Percentiles rank a stretch among this genome's conserved stretches.
Conservation (phyloP, 2,329 filamentous ascomycete species). For the Penicillium thymicola region DNA sequence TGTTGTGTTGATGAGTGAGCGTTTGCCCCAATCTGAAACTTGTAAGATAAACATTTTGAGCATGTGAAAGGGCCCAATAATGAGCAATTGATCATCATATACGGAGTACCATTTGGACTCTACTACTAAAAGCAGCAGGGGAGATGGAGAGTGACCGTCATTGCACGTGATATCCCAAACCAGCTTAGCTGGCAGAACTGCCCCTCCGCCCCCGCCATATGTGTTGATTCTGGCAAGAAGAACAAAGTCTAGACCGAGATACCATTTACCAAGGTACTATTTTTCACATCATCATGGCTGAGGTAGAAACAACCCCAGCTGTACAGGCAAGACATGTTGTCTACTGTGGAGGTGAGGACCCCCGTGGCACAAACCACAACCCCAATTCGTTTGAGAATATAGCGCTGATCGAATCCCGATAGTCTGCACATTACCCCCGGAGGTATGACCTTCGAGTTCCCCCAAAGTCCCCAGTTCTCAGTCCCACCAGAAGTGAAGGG, state of each 20-base stretch:
- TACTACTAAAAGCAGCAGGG: too few relatives aligned
- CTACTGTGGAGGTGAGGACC: constrained; percentile 59
- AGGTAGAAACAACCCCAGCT: constrained; percentile 28
- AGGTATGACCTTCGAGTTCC: constrained; percentile 50
- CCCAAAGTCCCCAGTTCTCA: neutral
- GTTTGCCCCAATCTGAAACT: neutral
- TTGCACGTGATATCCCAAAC: constrained; percentile 5
- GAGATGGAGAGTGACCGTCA: neutral
- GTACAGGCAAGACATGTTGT: constrained; percentile 53
- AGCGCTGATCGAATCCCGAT: constrained; percentile 8
- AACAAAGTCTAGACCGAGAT: neutral
- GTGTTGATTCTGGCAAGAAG: neutral
- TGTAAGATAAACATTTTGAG: neutral
- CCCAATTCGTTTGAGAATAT: neutral
- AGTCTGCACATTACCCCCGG: constrained; percentile 65
- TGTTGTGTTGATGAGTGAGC: neutral
- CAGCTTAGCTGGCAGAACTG: constrained; percentile 7
- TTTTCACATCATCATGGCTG: constrained; percentile 1
- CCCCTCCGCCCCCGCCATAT: constrained; percentile 12
- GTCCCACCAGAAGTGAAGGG: neutral
- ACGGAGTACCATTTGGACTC: neutral
- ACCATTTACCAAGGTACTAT: neutral
- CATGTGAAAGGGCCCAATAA: neutral
- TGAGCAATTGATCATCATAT: neutral
- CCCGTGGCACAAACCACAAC: neutral